These are phyloP conservation scores for Moniliophthora roreri DNA, from an alignment of 1,284 basidiomycete species.

Conservation along the genomic window DNA sequence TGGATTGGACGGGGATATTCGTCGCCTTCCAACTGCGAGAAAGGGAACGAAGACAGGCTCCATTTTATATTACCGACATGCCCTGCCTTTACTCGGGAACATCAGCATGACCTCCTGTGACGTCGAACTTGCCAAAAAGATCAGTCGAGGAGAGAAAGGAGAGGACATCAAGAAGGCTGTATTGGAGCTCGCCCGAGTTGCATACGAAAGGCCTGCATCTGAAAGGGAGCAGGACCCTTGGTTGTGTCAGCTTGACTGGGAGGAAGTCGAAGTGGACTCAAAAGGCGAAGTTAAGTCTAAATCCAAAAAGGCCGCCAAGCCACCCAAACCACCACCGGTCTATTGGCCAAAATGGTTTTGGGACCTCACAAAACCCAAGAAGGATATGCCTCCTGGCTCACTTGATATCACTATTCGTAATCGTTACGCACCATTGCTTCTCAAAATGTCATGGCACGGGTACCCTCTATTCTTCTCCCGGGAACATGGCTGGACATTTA, in stretches of 20 bases:
- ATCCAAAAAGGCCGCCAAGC: constrained; percentile 19
- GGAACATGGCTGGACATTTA: constrained; percentile 91
- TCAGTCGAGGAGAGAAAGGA: constrained; percentile 27
- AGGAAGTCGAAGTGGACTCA: constrained; percentile 16
- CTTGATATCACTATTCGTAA: constrained; percentile 89
- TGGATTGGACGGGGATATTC: constrained; percentile 5
- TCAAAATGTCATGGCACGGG: constrained; percentile 87
- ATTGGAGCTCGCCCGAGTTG: constrained; percentile 25
- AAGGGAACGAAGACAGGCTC: constrained; percentile 25
- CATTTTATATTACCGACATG: constrained; percentile 32
- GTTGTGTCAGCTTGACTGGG: constrained; percentile 61
- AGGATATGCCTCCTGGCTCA: constrained; percentile 59
- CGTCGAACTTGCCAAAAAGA: constrained; percentile 27
- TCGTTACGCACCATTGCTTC: constrained; percentile 81
- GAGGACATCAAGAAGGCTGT: constrained; percentile 20
- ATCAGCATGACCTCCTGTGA: constrained; percentile 29
- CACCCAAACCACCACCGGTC: constrained; percentile 43
- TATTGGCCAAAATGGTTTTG: constrained; percentile 95
- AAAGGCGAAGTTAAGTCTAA: constrained; percentile 21
- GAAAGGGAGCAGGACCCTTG: constrained; percentile 35
- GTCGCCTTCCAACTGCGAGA: constrained; percentile 27
- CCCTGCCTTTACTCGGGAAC: constrained; percentile 27
- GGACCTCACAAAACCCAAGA: constrained; percentile 80
- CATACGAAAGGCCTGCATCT: constrained; percentile 18
- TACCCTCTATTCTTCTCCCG: constrained; percentile 87